These are phyloP conservation scores for Dictyophora rubrovolvata DNA, from an alignment of 768 basidiomycete genomes.

Conservation along the genomic window DNA sequence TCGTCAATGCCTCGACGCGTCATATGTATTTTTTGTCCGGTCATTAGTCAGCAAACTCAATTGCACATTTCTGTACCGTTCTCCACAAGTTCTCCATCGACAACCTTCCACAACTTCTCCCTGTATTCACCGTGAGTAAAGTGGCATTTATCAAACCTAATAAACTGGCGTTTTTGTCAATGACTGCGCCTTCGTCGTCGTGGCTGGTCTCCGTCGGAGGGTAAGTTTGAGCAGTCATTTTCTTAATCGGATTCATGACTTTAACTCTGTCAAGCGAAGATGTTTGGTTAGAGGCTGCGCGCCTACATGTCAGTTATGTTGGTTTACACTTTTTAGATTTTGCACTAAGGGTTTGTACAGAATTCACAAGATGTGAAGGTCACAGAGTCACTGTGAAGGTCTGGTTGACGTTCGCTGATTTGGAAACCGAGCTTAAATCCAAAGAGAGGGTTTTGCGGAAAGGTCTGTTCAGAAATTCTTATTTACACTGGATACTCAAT, in stretches of 20 bases:
- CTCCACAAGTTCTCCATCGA: too few relatives aligned
- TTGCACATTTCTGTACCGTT: too few relatives aligned
- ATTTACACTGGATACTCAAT: background rate
- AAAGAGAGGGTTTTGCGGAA: constrained; percentile 91
- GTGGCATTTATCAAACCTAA: constrained; percentile 52
- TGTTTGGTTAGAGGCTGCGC: constrained; percentile 95
- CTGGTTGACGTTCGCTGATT: constrained; percentile 87
- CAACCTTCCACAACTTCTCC: too few relatives aligned
- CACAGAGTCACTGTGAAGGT: constrained; percentile 92
- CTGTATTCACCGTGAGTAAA: too few relatives aligned
- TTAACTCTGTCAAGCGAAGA: constrained; percentile 56
- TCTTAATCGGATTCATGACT: constrained; percentile 1
- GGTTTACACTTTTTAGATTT: background rate
- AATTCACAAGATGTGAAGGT: constrained; percentile 90
- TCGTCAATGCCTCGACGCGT: too few relatives aligned
- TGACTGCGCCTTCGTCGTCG: constrained; percentile 93
- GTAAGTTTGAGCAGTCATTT: constrained; percentile 31
- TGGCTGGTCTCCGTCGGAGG: constrained; percentile 97
- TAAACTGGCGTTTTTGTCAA: constrained; percentile 79
- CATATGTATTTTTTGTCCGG: too few relatives aligned
- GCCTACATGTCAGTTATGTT: constrained; percentile 63
- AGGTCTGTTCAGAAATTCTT: constrained; percentile 36
- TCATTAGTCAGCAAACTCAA: too few relatives aligned
- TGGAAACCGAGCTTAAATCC: constrained; percentile 75
- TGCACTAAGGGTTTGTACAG: constrained; percentile 27